Percentiles rank a stretch among this genome's conserved stretches.
These are phyloP conservation scores for Albatrellus sp. DNA, from an alignment of 1,284 basidiomycete species.

Conservation along the genomic window DNA sequence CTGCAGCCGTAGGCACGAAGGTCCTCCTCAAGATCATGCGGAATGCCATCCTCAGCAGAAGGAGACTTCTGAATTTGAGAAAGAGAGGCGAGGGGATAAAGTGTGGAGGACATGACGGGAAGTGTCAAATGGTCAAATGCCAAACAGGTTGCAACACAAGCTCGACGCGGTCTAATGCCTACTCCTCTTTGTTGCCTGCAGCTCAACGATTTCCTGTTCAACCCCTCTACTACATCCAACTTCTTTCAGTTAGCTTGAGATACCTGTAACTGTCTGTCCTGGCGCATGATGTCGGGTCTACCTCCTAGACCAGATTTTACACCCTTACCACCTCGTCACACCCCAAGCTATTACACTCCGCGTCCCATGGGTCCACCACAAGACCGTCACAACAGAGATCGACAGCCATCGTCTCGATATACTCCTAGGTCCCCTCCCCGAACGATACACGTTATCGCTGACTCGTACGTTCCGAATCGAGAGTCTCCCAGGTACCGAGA, in stretches of 20 bases:
- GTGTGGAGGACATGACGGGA: conserved; percentile 34
- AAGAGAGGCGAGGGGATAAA: conserved; percentile 79
- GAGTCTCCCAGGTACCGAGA: background rate
- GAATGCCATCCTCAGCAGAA: conserved; percentile 74
- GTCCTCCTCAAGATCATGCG: conserved; percentile 72
- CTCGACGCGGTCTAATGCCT: background rate
- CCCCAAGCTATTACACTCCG: conserved; percentile 12
- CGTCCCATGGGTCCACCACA: background rate
- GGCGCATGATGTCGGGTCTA: conserved; percentile 7
- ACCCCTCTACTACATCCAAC: conserved; percentile 4
- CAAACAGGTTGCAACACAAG: background rate
- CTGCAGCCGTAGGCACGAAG: conserved; percentile 82
- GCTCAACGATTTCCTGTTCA: background rate
- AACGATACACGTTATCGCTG: background rate
- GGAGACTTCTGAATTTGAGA: conserved; percentile 72
- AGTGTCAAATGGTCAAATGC: background rate
- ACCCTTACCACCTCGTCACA: conserved; percentile 12
- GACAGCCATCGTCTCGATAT: background rate
- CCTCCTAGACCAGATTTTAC: conserved; percentile 24
- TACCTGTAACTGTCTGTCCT: background rate
- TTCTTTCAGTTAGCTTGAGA: too few species aligned
- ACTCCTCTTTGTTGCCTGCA: background rate
- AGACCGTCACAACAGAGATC: background rate
- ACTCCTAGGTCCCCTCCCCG: conserved; percentile 1
- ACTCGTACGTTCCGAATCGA: background rate